phyloP scores from a whole-genome alignment of 208 protist genomes.

The Phytomonas francai region DNA sequence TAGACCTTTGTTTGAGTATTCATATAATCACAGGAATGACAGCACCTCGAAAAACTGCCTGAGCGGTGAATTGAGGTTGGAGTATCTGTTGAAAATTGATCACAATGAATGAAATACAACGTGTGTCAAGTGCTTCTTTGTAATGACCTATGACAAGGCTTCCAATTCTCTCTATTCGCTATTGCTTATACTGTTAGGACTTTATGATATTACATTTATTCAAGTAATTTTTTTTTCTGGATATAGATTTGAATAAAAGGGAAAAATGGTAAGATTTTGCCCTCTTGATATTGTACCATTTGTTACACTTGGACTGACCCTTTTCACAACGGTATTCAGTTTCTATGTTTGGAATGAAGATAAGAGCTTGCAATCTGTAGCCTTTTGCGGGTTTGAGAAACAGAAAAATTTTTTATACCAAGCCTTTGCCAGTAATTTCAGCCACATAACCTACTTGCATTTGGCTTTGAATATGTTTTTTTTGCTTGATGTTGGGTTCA shows the following conservation, averaged over 20 bases:
- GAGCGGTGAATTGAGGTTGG: not conserved
- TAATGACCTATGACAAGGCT: not conserved
- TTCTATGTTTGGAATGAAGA: constrained; percentile 2
- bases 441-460: not conserved
- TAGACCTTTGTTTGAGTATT: not conserved
- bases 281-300: constrained; percentile 10
- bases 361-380: not conserved
- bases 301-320: not conserved
- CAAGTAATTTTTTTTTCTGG: constrained; percentile 1
- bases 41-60: not conserved
- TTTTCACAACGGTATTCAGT: not conserved
- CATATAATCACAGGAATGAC: not conserved
- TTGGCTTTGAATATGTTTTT: not conserved
- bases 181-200: constrained; percentile 3
- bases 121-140: not conserved
- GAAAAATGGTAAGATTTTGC: constrained; percentile 6
- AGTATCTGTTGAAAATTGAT: not conserved
- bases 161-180: not conserved
- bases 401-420: not conserved
- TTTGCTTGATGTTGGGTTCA: constrained; percentile 3
- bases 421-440: constrained; percentile 1
- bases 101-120: not conserved
- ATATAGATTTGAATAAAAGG: constrained; percentile 4
- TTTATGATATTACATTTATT: not conserved
- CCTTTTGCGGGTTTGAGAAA: not conserved